Base-by-base conservation (phyloP, 306 rosid genomes). In the Cicer arietinum region DNA sequence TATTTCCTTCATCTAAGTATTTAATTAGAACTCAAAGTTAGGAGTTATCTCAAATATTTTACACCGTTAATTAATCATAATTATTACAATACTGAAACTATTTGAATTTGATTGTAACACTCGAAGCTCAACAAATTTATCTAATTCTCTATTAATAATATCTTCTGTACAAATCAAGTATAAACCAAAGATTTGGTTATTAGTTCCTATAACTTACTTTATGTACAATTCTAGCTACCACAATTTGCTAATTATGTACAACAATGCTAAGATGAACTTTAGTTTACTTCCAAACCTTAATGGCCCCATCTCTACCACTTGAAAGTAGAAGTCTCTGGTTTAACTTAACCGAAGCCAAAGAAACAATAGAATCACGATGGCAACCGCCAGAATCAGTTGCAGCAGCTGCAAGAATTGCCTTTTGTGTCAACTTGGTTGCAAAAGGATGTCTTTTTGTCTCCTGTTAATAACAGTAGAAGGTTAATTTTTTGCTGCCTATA, bases 321-420 rank as follows among this genome's bases (percentile, higher is more conserved):
- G 96, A 94, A 69, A 92, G 79, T 46, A 94, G 65, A 76, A 89
- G 90, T 87, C 96, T 89, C 70, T 94, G 98, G 82, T 89, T 90
- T 85, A 90, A 83, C 96, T 94, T 92, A n/a, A 94, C 87, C 8
- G 96, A 90, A 39, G 95, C 99, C 90, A 94, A 66, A 7, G 96
- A 90, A 17, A 89, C 81, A 74, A 94, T 48, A 50, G 97, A 90
- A 74, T 90, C 99, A 0, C 95, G 91, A 69, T 94, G 99, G 80
- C 96, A 92, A 75, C 97, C 97, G 13, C 92, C 96, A 41, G 95
- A 81, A 81, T 94, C 98, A 8, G 96, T 90, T 44, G 96, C 97
- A 79, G 99, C 97, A 64, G 96, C 95, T 8, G 96, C 88, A 22
- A 94, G 87, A 81, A 85, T 83, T 53, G 91, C 90, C 89, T 94